Percentiles rank a stretch among this genome's conserved stretches.
These are phyloP conservation scores for Penicillium ucsense DNA, from an alignment of 495 filamentous ascomycete genomes.

Conservation along the genomic window DNA sequence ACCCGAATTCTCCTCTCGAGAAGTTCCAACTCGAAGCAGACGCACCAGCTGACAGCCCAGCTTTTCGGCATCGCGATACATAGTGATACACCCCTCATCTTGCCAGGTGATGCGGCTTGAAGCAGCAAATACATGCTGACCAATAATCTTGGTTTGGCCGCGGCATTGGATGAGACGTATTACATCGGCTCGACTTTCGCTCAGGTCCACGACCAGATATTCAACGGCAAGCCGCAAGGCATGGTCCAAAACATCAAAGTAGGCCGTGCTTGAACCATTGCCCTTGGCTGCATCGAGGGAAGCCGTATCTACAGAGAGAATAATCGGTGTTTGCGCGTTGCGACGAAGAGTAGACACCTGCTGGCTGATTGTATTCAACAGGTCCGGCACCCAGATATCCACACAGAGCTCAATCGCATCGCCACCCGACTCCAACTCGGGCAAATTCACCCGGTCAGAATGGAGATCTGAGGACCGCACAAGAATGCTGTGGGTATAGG, in stretches of 20 bases:
- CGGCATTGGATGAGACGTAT: constrained; percentile 40
- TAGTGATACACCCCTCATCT: constrained; percentile 44
- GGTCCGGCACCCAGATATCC: constrained; percentile 47
- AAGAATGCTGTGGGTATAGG: constrained; percentile 56
- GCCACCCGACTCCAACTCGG: constrained; percentile 55
- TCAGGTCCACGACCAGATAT: constrained; percentile 59
- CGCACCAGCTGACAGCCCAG: constrained; percentile 65
- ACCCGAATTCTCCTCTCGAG: constrained; percentile 47
- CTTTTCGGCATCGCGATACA: constrained; percentile 46
- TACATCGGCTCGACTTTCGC: constrained; percentile 33
- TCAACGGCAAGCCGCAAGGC: constrained; percentile 66
- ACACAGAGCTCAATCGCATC: constrained; percentile 68
- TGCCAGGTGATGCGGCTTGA: constrained; percentile 49
- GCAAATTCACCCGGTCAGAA: constrained; percentile 43
- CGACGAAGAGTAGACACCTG: constrained; percentile 39
- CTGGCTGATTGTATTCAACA: constrained; percentile 34
- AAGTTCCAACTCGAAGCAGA: constrained; percentile 52
- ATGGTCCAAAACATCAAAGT: constrained; percentile 47
- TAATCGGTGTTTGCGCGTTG: constrained; percentile 56
- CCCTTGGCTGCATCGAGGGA: constrained; percentile 22
- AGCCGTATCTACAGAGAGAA: constrained; percentile 54
- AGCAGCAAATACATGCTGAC: constrained; percentile 47
- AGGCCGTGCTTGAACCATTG: constrained; percentile 19
- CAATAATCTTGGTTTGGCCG: constrained; percentile 68
- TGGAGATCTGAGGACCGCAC: constrained; percentile 53